Evolutionary conservation across 2,329 filamentous ascomycete genomes (phyloP).

Genomic region (Calonectria pseudoreteaudii): DNA sequence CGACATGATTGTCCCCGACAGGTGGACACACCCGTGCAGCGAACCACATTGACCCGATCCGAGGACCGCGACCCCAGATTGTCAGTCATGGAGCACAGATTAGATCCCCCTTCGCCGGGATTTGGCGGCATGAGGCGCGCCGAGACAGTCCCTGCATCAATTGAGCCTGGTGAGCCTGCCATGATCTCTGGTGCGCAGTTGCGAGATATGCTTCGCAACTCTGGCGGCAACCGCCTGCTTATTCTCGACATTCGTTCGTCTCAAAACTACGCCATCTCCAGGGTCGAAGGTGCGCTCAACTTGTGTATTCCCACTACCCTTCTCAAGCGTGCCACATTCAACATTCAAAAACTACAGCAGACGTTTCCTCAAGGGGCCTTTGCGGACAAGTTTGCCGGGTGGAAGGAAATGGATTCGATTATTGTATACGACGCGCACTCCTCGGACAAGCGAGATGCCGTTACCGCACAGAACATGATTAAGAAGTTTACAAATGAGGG

Average conservation of each 20-base stretch:
- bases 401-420: slow-evolving; percentile 80
- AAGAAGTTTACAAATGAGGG: slow-evolving; percentile 93
- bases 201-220: slow-evolving; percentile 64
- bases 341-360: slow-evolving; percentile 85
- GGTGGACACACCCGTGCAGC: slow-evolving; percentile 41
- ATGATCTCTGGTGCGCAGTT: slow-evolving; percentile 68
- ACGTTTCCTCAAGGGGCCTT: slow-evolving; percentile 83
- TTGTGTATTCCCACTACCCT: slow-evolving; percentile 95
- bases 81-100: slow-evolving; percentile 63
- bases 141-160: slow-evolving; percentile 64
- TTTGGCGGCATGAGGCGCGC: slow-evolving; percentile 48
- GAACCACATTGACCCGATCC: slow-evolving; percentile 52
- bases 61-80: slow-evolving; percentile 67
- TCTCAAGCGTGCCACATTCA: slow-evolving; percentile 90
- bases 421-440: slow-evolving; percentile 89
- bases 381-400: slow-evolving; percentile 78
- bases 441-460: slow-evolving; percentile 81
- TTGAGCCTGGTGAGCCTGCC: slow-evolving; percentile 59
- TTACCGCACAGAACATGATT: slow-evolving; percentile 84
- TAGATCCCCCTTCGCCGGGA: slow-evolving; percentile 52
- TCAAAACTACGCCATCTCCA: slow-evolving; percentile 81
- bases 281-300: slow-evolving; percentile 85
- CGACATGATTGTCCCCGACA: slow-evolving; percentile 55
- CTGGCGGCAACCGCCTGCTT: slow-evolving; percentile 62
- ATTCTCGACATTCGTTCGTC: slow-evolving; percentile 89